Evolutionary conservation across 2,329 filamentous ascomycete species (phyloP).

Genomic region (Neopestalotiopsis rosae): DNA sequence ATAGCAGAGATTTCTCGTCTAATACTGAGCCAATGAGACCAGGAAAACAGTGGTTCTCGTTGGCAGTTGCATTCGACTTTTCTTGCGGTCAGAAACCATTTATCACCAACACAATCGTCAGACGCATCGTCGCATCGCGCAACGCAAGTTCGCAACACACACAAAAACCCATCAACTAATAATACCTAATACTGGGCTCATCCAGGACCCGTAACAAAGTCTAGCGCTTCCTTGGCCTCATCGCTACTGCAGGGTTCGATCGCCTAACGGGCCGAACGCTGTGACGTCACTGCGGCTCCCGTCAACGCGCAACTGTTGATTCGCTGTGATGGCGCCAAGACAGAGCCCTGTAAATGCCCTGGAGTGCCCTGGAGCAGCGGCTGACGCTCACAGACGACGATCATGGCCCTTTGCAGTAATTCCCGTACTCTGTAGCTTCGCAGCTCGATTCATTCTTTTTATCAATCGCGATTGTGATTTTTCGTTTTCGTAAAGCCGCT

Average conservation of each 20-base stretch:
- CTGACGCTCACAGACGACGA: background rate
- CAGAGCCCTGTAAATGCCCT: too few relatives aligned
- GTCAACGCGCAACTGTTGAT: background rate
- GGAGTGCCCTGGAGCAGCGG: background rate
- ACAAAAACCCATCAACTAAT: background rate
- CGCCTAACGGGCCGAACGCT: slow-evolving; percentile 9
- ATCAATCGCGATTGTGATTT: background rate
- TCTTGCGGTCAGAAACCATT: too few relatives aligned
- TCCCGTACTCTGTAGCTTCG: too few relatives aligned
- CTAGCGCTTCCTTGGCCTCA: slow-evolving; percentile 9
- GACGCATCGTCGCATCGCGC: too few relatives aligned
- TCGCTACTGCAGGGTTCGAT: slow-evolving; percentile 5
- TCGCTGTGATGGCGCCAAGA: slow-evolving; percentile 1
- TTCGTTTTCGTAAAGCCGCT: background rate
- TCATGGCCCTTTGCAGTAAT: background rate
- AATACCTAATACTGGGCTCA: background rate
- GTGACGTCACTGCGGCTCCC: slow-evolving; percentile 14
- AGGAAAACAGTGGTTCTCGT: too few relatives aligned
- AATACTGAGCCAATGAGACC: too few relatives aligned
- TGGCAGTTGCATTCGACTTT: too few relatives aligned
- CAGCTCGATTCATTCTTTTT: background rate
- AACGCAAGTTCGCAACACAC: too few relatives aligned
- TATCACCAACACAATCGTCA: too few relatives aligned
- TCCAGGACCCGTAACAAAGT: slow-evolving; percentile 5
- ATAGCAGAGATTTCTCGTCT: too few relatives aligned